A percentile compares a stretch with the other conserved stretches of the same genome.
These are phyloP conservation scores for Podaxis mareebaensis DNA, from an alignment of 768 basidiomycete species.

Conservation along the genomic window DNA sequence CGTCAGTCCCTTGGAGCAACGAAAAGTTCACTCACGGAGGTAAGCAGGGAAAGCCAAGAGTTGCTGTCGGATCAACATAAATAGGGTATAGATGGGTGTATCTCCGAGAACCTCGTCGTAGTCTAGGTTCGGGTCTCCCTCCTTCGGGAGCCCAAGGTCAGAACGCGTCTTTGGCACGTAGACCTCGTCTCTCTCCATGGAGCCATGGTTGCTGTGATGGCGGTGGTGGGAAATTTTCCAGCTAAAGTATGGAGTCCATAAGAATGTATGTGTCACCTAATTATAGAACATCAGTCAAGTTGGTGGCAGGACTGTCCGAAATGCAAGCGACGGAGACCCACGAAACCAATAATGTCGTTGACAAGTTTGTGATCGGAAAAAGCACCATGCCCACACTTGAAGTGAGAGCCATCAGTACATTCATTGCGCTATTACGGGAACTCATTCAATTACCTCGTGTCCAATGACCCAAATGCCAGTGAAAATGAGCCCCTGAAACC, in stretches of 20 bases:
- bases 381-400: conserved; percentile 56
- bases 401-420: conserved; percentile 8
- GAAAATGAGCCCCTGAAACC: conserved; percentile 62
- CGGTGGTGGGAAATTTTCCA: conserved; percentile 58
- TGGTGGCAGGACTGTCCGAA: conserved; percentile 15
- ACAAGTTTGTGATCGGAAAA: conserved; percentile 50
- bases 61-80: conserved; percentile 56
- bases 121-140: conserved; percentile 37
- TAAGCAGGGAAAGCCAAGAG: conserved; percentile 63
- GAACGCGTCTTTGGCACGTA: conserved; percentile 63
- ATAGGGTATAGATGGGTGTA: conserved; percentile 60
- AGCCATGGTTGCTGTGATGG: conserved; percentile 52
- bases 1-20: conserved; percentile 13
- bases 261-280: conserved; percentile 44
- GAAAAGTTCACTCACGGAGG: conserved; percentile 42
- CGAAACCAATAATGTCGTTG: conserved; percentile 53
- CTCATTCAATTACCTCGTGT: conserved; percentile 42
- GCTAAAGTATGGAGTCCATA: conserved; percentile 56
- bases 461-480: conserved; percentile 63
- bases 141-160: conserved; percentile 52
- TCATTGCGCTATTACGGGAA: background rate
- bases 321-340: conserved; percentile 27
- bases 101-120: conserved; percentile 60
- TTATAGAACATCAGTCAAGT: conserved; percentile 7
- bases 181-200: conserved; percentile 56